Conservation (phyloP, 805 yeast species). For the Saccharomycopsis malanga region DNA sequence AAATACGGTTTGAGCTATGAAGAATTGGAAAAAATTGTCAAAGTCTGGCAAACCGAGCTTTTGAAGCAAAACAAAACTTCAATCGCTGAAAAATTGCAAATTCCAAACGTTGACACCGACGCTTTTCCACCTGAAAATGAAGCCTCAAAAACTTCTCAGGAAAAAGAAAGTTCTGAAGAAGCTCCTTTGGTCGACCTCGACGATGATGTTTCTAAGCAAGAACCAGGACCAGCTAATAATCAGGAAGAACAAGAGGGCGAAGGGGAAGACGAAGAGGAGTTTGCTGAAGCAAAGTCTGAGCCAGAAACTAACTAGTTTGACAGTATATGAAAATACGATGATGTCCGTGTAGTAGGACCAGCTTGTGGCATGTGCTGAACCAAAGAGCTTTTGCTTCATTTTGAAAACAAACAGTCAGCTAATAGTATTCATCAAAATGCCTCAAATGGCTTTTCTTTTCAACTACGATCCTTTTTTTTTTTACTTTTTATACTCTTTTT, state of each 20-base stretch:
- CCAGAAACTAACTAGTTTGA: no score
- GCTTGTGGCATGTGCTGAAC: no score
- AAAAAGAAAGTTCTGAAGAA: neutral
- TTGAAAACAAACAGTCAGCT: no score
- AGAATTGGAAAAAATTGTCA: slow-evolving; percentile 41
- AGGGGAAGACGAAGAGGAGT: neutral
- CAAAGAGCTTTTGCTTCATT: no score
- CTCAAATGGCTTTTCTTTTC: no score
- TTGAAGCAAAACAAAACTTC: slow-evolving; percentile 42
- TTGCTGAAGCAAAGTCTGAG: neutral
- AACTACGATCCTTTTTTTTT: no score
- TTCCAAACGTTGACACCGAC: slow-evolving; percentile 6
- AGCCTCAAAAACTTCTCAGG: neutral
- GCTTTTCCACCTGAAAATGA: neutral
- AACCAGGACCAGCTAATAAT: neutral
- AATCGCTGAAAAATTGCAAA: slow-evolving; percentile 53
- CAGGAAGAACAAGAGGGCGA: neutral
- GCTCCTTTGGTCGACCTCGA: neutral
- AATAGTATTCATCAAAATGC: no score
- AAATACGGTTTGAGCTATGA: slow-evolving; percentile 54
- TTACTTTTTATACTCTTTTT: no score
- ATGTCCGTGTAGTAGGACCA: no score
- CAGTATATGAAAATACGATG: no score
- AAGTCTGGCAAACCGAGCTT: slow-evolving; percentile 63
- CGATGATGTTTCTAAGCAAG: neutral